Evolutionary conservation across 768 basidiomycete genomes (phyloP).

Genomic region (Neoboletus magnificus): DNA sequence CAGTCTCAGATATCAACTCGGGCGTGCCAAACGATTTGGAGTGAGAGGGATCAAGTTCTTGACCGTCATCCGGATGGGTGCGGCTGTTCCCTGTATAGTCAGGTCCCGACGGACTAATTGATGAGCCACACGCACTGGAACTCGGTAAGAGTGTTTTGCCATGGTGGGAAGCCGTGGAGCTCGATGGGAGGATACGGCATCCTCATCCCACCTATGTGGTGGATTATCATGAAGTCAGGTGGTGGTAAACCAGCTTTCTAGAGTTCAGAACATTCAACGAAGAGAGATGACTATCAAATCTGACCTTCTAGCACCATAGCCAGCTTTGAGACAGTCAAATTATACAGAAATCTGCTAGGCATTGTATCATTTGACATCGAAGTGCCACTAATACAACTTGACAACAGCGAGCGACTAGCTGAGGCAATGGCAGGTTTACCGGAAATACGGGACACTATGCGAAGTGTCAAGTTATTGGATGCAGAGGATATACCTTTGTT

Average conservation of each 20-base stretch:
- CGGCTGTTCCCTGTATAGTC: constrained; percentile 13
- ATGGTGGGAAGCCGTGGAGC: constrained; percentile 76
- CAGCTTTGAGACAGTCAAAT: constrained; percentile 44
- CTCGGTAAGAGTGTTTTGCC: constrained; percentile 82
- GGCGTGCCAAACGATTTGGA: background rate
- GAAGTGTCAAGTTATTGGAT: constrained; percentile 41
- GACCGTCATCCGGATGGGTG: constrained; percentile 18
- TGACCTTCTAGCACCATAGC: constrained; percentile 59
- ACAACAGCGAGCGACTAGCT: constrained; percentile 47
- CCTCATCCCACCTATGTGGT: constrained; percentile 45
- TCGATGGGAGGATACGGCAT: constrained; percentile 50
- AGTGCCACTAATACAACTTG: constrained; percentile 9
- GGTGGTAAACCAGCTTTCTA: constrained; percentile 52
- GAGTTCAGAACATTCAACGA: constrained; percentile 30
- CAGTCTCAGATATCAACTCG: constrained; percentile 45
- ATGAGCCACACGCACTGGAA: constrained; percentile 54
- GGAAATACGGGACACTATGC: constrained; percentile 54
- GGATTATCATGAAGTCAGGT: constrained; percentile 77
- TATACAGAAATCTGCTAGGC: constrained; percentile 20
- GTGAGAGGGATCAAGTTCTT: background rate
- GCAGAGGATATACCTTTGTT: constrained; percentile 10
- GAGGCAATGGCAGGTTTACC: constrained; percentile 65
- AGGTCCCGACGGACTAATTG: background rate
- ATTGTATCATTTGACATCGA: background rate
- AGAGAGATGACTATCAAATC: constrained; percentile 9